Evolutionary conservation across 805 yeast genomes (phyloP).

Genomic region (Metschnikowia lunata): DNA sequence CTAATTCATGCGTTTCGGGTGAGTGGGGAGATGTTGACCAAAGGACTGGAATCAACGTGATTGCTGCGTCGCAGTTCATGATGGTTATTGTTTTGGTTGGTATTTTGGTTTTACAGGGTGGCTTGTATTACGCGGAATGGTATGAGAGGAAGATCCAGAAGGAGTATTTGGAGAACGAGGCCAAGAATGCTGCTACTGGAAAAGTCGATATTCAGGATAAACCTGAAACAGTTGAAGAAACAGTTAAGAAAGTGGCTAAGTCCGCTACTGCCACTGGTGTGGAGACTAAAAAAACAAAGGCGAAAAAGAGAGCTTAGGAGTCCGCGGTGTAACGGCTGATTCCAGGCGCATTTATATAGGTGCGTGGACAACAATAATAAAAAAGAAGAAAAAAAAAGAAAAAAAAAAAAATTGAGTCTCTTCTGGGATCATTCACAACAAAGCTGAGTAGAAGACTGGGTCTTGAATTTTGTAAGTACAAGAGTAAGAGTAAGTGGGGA

Average conservation of each 20-base stretch:
- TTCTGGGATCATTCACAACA: too few species aligned
- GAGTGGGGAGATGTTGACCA: constrained; percentile 93
- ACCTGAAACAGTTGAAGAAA: neutral
- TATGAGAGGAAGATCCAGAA: constrained; percentile 39
- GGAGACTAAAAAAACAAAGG: constrained; percentile 13
- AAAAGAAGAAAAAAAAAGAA: too few species aligned
- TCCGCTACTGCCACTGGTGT: constrained; percentile 8
- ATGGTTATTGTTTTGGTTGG: constrained; percentile 69
- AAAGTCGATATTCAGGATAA: neutral
- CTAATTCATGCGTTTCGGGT: constrained; percentile 61
- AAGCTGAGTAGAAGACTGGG: too few species aligned
- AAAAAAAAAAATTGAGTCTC: too few species aligned
- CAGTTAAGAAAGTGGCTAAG: neutral
- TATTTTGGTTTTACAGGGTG: constrained; percentile 79
- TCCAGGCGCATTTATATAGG: too few species aligned
- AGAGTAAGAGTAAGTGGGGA: too few species aligned
- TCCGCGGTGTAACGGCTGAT: too few species aligned
- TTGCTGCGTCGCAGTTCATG: constrained; percentile 85
- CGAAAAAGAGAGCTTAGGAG: constrained; percentile 15
- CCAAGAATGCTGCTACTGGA: constrained; percentile 18
- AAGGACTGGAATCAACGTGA: constrained; percentile 80
- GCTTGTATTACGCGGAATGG: constrained; percentile 81
- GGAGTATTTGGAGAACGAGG: constrained; percentile 28
- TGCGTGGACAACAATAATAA: too few species aligned
- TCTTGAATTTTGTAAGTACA: too few species aligned